Evolutionary conservation across 495 filamentous ascomycete species (phyloP), one percentile per base, ranked within the genome.

Genomic region (Aspergillus bridgeri): DNA sequence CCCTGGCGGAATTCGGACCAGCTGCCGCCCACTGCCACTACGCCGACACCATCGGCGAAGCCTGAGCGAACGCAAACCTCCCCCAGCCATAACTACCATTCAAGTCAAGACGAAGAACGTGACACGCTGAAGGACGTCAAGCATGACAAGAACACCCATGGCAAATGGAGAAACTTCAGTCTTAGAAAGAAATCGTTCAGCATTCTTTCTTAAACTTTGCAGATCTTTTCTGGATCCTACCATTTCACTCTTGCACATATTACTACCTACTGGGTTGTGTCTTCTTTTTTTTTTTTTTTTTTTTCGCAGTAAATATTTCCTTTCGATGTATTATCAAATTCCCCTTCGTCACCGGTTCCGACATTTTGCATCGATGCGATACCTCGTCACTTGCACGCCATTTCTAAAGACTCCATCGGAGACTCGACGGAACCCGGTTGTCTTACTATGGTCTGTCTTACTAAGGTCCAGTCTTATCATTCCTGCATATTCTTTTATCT

Each of bases 81-180:
- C 9, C 51, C 57, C 17, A 50, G 62, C 33, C 55, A 51, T 19
- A 61, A 61, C 60, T 64, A 67, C 48, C 63, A 58, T 65, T 46
- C 52, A 45, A 48, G 54, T 45, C 62, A 69, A n/a, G 64, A 75
- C 33, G 60, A 63, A 53, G 60, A 71, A 15, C 60, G 54, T 9
- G 61, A 65, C 56, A 42, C 49, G 6, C 45, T 61, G 7, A 63
- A 65, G 51, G 57, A 63, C 21, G 46, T 59, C 23, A 68, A 69
- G 24, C 42, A 60, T 11, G 68, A 68, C 48, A 60, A 64, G 65
- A 45, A 59, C 56, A 55, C 60, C 44, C 56, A 70, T 60, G 48
- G 69, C 59, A 79, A 73, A 65, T 70, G 72, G 56, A 74, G 69
- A 52, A 73, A 71, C 42, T 77, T 77, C 64, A 71, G 72, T 54